Conservation (phyloP, 805 yeast species). For the Ogataea wickerhamii region DNA sequence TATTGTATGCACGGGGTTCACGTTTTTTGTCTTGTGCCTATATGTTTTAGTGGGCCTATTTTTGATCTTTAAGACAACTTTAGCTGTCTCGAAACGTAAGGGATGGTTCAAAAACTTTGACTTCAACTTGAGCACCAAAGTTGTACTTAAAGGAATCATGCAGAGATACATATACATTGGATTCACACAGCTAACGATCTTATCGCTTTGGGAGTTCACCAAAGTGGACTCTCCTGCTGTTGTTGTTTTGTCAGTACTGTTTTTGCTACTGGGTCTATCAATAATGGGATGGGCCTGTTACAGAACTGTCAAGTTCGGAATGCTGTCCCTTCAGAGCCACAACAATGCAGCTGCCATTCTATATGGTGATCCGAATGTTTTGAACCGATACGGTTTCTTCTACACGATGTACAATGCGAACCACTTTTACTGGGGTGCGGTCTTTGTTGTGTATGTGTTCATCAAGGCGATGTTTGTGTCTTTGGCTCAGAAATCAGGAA, state of each 20-base stretch:
- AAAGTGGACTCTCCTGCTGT: slow-evolving; percentile 84
- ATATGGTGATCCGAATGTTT: slow-evolving; percentile 70
- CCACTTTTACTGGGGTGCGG: slow-evolving; percentile 79
- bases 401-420: slow-evolving; percentile 85
- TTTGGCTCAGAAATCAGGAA: slow-evolving; percentile 76
- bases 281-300: slow-evolving; percentile 63
- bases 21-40: slow-evolving; percentile 77
- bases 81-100: slow-evolving; percentile 36
- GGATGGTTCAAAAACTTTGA: slow-evolving; percentile 16
- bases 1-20: slow-evolving; percentile 81
- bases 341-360: slow-evolving; percentile 85
- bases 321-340: slow-evolving; percentile 51
- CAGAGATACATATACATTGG: slow-evolving; percentile 81
- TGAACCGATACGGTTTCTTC: slow-evolving; percentile 81
- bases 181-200: slow-evolving; percentile 72
- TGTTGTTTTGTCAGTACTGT: slow-evolving; percentile 71
- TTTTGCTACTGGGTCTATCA: slow-evolving; percentile 57
- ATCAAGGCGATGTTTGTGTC: slow-evolving; percentile 71
- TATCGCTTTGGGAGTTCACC: slow-evolving; percentile 86
- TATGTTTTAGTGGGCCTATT: slow-evolving; percentile 64
- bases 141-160: slow-evolving; percentile 71
- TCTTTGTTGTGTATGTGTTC: slow-evolving; percentile 56
- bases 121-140: slow-evolving; percentile 41
- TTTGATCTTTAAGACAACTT: slow-evolving; percentile 47
- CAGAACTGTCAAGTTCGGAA: slow-evolving; percentile 63